A percentile compares a stretch with the other conserved stretches of the same genome.
These are phyloP conservation scores for Malassezia nana DNA, from an alignment of 1,284 basidiomycete species.

Conservation along the genomic window DNA sequence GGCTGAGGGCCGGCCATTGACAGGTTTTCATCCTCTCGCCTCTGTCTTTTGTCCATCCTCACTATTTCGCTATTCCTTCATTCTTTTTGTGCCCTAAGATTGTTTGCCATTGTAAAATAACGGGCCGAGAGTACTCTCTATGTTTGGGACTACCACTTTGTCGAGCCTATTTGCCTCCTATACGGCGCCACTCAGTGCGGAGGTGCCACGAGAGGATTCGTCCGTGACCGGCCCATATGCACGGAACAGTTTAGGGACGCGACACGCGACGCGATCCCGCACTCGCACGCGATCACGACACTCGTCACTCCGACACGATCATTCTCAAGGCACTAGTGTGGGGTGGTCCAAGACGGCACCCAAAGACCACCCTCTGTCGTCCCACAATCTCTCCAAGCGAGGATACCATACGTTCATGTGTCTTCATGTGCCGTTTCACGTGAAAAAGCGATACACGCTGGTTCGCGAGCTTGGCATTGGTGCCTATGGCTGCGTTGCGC, in stretches of 20 bases:
- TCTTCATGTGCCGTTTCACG: conserved; percentile 43
- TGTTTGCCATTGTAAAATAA: neutral
- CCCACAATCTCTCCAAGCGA: conserved; percentile 33
- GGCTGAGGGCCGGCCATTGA: neutral
- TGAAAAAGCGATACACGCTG: conserved; percentile 41
- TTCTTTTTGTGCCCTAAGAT: neutral
- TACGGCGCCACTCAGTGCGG: neutral
- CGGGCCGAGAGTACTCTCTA: neutral
- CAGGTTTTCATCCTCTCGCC: neutral
- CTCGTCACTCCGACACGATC: neutral
- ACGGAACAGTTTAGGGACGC: neutral
- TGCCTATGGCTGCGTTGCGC: conserved; percentile 46
- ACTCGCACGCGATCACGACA: conserved; percentile 7
- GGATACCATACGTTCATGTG: conserved; percentile 46
- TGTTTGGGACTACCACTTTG: neutral
- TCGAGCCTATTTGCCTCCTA: neutral
- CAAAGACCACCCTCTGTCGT: conserved; percentile 40
- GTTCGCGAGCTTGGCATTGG: conserved; percentile 45
- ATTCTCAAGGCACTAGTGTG: neutral
- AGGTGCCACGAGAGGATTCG: neutral
- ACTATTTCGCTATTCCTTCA: neutral
- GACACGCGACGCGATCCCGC: conserved; percentile 8
- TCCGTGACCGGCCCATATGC: neutral
- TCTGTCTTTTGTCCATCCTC: neutral
- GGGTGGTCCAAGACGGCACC: conserved; percentile 22